phyloP scores from a whole-genome alignment of 2,329 filamentous ascomycete species.

The Amphichorda felina region DNA sequence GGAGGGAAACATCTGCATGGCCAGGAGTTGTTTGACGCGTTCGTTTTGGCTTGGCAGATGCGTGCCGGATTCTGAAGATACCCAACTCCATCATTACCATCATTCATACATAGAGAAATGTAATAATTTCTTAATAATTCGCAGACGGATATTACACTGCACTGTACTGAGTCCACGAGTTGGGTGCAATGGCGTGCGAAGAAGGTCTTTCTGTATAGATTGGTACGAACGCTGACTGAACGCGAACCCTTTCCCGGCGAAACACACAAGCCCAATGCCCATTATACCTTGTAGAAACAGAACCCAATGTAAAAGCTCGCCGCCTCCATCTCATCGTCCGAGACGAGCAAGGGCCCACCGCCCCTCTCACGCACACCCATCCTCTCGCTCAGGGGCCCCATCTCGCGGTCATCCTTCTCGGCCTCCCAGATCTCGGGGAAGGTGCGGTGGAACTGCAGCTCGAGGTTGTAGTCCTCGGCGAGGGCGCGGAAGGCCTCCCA shows the following conservation, averaged over 20 bases:
- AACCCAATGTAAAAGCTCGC: slow-evolving; percentile 88
- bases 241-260: no score
- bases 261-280: no score
- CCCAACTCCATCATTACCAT: slow-evolving; percentile 2
- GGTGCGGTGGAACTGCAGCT: slow-evolving; percentile 84
- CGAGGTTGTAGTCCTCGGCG: slow-evolving; percentile 92
- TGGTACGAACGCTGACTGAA: no score
- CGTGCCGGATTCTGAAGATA: slow-evolving; percentile 2
- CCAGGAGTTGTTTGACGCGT: slow-evolving; percentile 2
- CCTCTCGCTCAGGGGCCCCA: slow-evolving; percentile 82
- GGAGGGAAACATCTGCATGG: not conserved
- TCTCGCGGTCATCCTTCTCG: slow-evolving; percentile 71
- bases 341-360: slow-evolving; percentile 57
- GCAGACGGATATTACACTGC: not conserved
- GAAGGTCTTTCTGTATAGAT: no score
- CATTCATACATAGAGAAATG: no score
- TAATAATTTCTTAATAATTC: not conserved
- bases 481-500: slow-evolving; percentile 96
- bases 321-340: slow-evolving; percentile 83
- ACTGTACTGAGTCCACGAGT: no score
- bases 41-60: not conserved
- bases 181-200: no score
- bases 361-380: slow-evolving; percentile 80
- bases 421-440: slow-evolving; percentile 88
- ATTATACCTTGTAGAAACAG: slow-evolving; percentile 91